Conservation (phyloP, 495 filamentous ascomycete genomes). For the Pseudoneurospora amorphoporcata region DNA sequence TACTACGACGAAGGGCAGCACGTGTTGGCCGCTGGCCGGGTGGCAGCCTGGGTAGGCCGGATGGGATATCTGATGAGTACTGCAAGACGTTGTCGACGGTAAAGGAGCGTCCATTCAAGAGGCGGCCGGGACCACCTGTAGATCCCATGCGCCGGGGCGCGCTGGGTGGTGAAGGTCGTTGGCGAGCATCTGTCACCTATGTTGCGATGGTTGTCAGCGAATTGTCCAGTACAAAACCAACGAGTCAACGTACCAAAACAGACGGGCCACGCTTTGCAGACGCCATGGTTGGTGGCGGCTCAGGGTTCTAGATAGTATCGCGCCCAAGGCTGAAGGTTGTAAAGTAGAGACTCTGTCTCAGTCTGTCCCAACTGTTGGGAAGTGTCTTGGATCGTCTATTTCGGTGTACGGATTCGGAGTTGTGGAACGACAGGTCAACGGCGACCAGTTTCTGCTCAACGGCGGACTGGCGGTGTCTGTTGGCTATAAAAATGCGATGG, state of each 20-base stretch:
- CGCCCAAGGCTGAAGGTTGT: neutral
- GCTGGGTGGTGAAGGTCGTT: constrained; percentile 17
- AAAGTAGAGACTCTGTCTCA: neutral
- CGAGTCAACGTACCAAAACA: constrained; percentile 20
- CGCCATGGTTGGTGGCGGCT: constrained; percentile 11
- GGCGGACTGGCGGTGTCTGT: neutral
- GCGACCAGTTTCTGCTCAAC: neutral
- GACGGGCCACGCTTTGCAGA: constrained; percentile 26
- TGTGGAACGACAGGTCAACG: neutral
- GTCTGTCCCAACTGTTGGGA: neutral
- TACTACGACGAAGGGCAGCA: constrained; percentile 32
- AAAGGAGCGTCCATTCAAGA: constrained; percentile 62
- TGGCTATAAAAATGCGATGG: neutral
- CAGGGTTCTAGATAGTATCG: neutral
- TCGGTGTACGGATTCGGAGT: neutral
- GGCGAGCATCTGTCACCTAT: constrained; percentile 30
- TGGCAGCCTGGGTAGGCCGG: constrained; percentile 76
- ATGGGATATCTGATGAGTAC: constrained; percentile 89
- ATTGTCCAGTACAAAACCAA: neutral
- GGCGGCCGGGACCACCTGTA: constrained; percentile 8
- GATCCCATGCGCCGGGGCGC: constrained; percentile 7
- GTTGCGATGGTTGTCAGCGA: neutral
- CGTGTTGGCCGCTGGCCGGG: constrained; percentile 46
- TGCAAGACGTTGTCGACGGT: constrained; percentile 95
- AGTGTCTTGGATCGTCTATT: neutral